Conservation (phyloP, 257 asterid species). For the Pogostemon cablin region DNA sequence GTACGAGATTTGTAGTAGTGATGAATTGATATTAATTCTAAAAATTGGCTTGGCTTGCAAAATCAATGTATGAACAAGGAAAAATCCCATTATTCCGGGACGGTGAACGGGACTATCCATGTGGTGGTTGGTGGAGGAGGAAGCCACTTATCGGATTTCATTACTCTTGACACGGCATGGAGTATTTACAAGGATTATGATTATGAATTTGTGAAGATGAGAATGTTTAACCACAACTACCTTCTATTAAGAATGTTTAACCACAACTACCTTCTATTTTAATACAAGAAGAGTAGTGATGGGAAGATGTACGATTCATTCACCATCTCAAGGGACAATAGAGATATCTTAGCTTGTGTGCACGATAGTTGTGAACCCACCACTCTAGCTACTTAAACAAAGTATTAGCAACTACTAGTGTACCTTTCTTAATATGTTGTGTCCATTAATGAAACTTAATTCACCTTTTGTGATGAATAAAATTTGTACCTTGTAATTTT, state of each 20-base stretch:
- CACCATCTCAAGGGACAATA: constrained; percentile 65
- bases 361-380: constrained; percentile 62
- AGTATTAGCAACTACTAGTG: not conserved
- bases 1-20: too few species aligned
- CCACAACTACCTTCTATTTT: constrained; percentile 53
- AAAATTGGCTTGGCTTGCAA: too few species aligned
- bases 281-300: constrained; percentile 64
- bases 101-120: constrained; percentile 65
- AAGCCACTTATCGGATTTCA: constrained; percentile 36
- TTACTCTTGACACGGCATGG: constrained; percentile 44
- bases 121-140: constrained; percentile 64
- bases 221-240: too few species aligned
- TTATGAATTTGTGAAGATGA: constrained; percentile 52
- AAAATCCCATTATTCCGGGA: constrained; percentile 53
- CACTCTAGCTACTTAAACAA: constrained; percentile 40
- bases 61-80: too few species aligned
- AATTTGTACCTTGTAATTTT: too few species aligned
- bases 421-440: too few species aligned
- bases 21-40: too few species aligned
- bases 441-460: too few species aligned
- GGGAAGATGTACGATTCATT: constrained; percentile 64
- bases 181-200: constrained; percentile 59
- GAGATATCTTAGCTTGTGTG: constrained; percentile 67
- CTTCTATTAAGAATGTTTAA: constrained; percentile 61
- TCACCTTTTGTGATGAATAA: too few species aligned